Evolutionary conservation across 140 eudicot genomes (phyloP).

Genomic region (Senecio squalidus): DNA sequence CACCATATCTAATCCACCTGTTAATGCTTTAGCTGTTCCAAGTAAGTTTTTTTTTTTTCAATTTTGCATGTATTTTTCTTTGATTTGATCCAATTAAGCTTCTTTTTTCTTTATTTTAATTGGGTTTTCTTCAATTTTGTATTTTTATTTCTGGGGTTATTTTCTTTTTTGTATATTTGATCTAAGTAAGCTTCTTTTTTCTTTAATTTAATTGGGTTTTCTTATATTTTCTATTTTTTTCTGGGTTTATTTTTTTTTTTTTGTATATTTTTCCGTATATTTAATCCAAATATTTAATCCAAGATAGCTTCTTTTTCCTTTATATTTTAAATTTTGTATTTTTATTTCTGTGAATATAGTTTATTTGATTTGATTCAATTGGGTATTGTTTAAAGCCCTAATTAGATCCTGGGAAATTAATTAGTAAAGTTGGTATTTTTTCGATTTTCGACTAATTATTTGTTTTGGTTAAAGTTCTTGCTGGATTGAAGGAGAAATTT

Average conservation of each 20-base stretch:
- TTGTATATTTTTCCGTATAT: too few relatives aligned
- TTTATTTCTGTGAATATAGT: too few relatives aligned
- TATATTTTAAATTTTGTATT: too few relatives aligned
- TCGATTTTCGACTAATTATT: neutral
- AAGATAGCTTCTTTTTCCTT: too few relatives aligned
- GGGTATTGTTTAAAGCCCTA: too few relatives aligned
- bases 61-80: neutral
- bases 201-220: neutral
- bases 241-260: too few relatives aligned
- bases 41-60: neutral
- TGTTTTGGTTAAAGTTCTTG: constrained; percentile 45
- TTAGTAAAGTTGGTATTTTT: neutral
- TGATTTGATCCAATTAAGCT: constrained; percentile 24
- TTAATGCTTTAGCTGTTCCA: constrained; percentile 53
- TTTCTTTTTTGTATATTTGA: too few relatives aligned
- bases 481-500: constrained; percentile 60
- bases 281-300: too few relatives aligned
- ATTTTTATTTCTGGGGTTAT: neutral
- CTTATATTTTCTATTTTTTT: too few relatives aligned
- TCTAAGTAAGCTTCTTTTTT: constrained; percentile 23
- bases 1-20: constrained; percentile 74
- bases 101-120: neutral
- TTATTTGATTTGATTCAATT: too few relatives aligned
- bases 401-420: too few relatives aligned
- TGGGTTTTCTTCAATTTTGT: neutral